A percentile compares a stretch with the other conserved stretches of the same genome.
phyloP scores from a whole-genome alignment of 169 alveolate species.

The Plasmodium inui region DNA sequence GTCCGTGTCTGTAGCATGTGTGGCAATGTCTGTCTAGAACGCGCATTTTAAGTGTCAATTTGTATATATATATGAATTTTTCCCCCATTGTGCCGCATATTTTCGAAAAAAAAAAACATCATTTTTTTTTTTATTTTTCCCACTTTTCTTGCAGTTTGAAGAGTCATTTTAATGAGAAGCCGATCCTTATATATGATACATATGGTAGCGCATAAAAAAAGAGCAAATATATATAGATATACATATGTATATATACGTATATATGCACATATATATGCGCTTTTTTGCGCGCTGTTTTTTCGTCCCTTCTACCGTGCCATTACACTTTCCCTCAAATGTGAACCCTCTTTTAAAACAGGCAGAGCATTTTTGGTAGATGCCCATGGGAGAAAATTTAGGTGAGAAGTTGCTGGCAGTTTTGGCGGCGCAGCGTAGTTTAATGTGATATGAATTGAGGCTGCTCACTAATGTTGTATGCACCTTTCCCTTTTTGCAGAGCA shows the following conservation, averaged over 20 bases:
- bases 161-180: slow-evolving; percentile 72
- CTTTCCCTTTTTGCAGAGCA: slow-evolving; percentile 44
- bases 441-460: background rate
- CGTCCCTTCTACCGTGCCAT: background rate
- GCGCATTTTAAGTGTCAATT: background rate
- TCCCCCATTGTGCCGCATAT: background rate
- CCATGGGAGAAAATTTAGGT: slow-evolving; percentile 74
- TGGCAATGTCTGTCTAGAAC: background rate
- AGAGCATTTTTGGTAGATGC: slow-evolving; percentile 72
- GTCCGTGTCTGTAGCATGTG: background rate
- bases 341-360: slow-evolving; percentile 26
- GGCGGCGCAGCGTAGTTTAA: background rate
- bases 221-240: background rate
- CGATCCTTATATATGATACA: slow-evolving; percentile 63
- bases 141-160: slow-evolving; percentile 28
- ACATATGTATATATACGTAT: background rate
- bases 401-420: background rate
- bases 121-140: background rate
- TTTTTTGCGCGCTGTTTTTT: background rate
- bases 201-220: slow-evolving; percentile 46
- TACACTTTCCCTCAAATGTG: background rate
- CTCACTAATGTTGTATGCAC: background rate
- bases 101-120: background rate
- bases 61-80: background rate
- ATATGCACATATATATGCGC: background rate